These are phyloP conservation scores for Melastoma candidum DNA, from an alignment of 441 rosid genomes.

Conservation along the genomic window DNA sequence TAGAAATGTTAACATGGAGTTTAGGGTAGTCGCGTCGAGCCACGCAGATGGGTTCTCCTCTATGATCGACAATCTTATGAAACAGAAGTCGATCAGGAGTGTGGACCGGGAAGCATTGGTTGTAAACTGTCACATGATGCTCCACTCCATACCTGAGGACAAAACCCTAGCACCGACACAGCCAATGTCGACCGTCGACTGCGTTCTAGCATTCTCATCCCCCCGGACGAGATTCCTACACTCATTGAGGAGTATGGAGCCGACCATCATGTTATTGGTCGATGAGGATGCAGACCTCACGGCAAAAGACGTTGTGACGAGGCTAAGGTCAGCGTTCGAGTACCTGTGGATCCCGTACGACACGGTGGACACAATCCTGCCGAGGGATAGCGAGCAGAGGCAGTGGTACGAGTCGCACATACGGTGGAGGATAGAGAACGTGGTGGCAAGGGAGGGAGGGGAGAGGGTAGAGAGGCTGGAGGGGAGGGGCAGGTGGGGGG, in stretches of 20 bases:
- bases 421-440: constrained; percentile 81
- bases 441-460: constrained; percentile 59
- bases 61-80: constrained; percentile 50
- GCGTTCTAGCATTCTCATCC: constrained; percentile 20
- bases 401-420: constrained; percentile 72
- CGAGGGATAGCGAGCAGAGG: constrained; percentile 59
- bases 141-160: constrained; percentile 66
- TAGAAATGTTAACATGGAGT: constrained; percentile 53
- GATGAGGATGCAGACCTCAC: constrained; percentile 84
- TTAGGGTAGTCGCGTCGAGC: constrained; percentile 41
- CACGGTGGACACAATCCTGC: constrained; percentile 58
- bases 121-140: constrained; percentile 79
- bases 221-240: constrained; percentile 42
- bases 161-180: constrained; percentile 10
- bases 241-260: constrained; percentile 48
- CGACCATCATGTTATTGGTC: constrained; percentile 52
- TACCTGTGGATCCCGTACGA: constrained; percentile 88
- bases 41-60: constrained; percentile 56
- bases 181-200: constrained; percentile 16
- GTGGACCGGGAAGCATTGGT: constrained; percentile 47
- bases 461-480: constrained; percentile 73
- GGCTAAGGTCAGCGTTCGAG: constrained; percentile 61
- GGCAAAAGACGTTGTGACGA: constrained; percentile 39
- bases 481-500: constrained; percentile 55
- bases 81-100: constrained; percentile 38